A percentile compares a stretch with the other conserved stretches of the same genome.
Conservation (phyloP, 345 rosid genomes). For the Litchi chinensis region DNA sequence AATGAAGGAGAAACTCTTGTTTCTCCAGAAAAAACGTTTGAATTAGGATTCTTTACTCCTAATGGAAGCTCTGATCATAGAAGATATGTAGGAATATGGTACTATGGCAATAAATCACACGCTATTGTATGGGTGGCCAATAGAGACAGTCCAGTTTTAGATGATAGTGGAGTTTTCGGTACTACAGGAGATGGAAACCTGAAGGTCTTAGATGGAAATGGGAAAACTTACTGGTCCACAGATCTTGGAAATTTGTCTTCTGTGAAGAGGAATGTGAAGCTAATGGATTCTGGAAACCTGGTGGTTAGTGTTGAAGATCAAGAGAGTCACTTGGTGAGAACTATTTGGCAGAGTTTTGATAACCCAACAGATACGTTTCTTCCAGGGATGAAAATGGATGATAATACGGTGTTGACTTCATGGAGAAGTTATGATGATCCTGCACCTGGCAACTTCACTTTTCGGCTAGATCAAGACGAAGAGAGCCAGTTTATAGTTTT, state of each 20-base stretch:
- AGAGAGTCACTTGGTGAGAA: neutral
- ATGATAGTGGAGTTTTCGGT: slow-evolving; percentile 8
- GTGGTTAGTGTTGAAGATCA: slow-evolving; percentile 32
- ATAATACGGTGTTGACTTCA: slow-evolving; percentile 39
- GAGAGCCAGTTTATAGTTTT: slow-evolving; percentile 38
- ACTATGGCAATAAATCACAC: slow-evolving; percentile 22
- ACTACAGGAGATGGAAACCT: slow-evolving; percentile 37
- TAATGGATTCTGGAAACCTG: slow-evolving; percentile 49
- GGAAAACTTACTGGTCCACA: slow-evolving; percentile 29
- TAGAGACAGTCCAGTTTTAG: slow-evolving; percentile 33
- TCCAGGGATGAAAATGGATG: slow-evolving; percentile 58
- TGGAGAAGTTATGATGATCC: slow-evolving; percentile 63
- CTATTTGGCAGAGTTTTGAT: slow-evolving; percentile 51
- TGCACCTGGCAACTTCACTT: slow-evolving; percentile 56
- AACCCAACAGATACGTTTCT: slow-evolving; percentile 62
- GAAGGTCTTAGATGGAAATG: slow-evolving; percentile 28
- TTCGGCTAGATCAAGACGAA: slow-evolving; percentile 42
- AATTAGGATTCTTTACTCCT: slow-evolving; percentile 57
- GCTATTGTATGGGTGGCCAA: slow-evolving; percentile 55
- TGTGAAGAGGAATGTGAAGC: slow-evolving; percentile 19
- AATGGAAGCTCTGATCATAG: slow-evolving; percentile 28
- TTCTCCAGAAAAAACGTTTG: slow-evolving; percentile 35
- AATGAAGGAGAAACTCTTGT: slow-evolving; percentile 37
- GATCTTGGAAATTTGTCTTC: slow-evolving; percentile 17
- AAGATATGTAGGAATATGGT: slow-evolving; percentile 56